Base-by-base conservation (phyloP, 2,329 filamentous ascomycete species). In the Ascochyta viciae-villosae region DNA sequence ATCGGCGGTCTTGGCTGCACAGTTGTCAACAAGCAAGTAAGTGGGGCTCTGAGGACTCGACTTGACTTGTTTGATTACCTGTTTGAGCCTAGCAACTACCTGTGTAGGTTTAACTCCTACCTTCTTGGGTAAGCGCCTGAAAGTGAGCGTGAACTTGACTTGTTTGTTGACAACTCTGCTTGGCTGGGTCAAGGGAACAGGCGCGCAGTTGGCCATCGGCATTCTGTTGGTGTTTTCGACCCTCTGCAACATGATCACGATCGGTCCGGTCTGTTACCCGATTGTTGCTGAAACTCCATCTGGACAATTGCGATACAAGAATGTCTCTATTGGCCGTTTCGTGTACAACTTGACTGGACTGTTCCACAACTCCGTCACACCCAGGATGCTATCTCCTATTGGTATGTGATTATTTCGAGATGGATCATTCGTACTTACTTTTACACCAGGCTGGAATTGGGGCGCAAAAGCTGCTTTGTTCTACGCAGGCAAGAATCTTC, bases 331-430 rank as follows among this genome's bases (percentile, higher is more conserved):
- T 19, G 34, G 44, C 7, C 19, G 44, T 13, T 48, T 48, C 2
- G 44, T 48, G 7, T 48, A 48, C 35, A 39, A 38, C 16, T 12
- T 48, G 13, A 48, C 44, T 16, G 44, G 44, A 4, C 12, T 48
- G 5, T 48, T 48, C 34, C 33, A 48, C 23, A 48, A 48, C 34
- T 48, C 44, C 3, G 44, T 48, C 16, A 48, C 44, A 13, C 44
- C 44, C 3, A 48, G 44, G n/a, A 38, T 48, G 33, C 5, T 48
- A 15, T 48, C 33, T 29, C 44, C 34, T 3, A 39, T 48, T 29
- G 44, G 44, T 38, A 48, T 0, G 39, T 29, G 13, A 3, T 3
- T 5, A 2, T 0, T 1, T 7, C 5, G 1, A 23, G 23, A 15
- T n/a, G 7, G 9, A 26, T 6, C 6, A n/a, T 4, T 5, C 26